Evolutionary conservation across 1,139 yeast genomes (phyloP).

Genomic region (Suhomyces bolitotheri): DNA sequence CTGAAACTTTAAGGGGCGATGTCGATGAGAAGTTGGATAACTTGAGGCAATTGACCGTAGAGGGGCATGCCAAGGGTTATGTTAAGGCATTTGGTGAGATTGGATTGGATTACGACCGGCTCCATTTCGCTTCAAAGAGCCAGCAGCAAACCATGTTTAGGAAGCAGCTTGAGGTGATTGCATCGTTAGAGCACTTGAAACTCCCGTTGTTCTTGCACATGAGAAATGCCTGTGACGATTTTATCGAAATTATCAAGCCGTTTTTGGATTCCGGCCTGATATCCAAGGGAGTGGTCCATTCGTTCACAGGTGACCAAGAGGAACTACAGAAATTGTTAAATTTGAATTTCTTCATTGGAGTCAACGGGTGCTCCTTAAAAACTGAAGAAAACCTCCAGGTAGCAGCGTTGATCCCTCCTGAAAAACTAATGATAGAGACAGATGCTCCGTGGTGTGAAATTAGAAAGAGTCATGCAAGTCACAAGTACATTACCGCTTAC

Average conservation of each 20-base stretch:
- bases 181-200: constrained; percentile 44
- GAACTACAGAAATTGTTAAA: constrained; percentile 56
- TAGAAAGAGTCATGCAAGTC: constrained; percentile 77
- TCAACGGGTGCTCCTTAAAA: constrained; percentile 91
- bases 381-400: constrained; percentile 71
- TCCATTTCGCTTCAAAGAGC: constrained; percentile 68
- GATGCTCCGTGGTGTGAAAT: constrained; percentile 99
- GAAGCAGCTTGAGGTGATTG: constrained; percentile 67
- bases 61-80: constrained; percentile 50
- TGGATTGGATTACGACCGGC: constrained; percentile 90
- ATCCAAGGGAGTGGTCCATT: constrained; percentile 68
- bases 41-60: constrained; percentile 49
- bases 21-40: constrained; percentile 42
- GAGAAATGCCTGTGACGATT: constrained; percentile 86
- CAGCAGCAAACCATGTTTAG: constrained; percentile 69
- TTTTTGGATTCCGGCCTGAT: constrained; percentile 45
- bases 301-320: constrained; percentile 81
- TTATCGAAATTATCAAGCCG: constrained; percentile 60
- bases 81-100: constrained; percentile 88
- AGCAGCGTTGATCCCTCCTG: constrained; percentile 64
- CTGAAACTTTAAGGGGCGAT: constrained; percentile 27
- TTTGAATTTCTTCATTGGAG: constrained; percentile 70
- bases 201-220: constrained; percentile 87
- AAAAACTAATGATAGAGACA: constrained; percentile 77
- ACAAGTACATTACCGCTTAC: constrained; percentile 51